phyloP scores from a whole-genome alignment of 2,329 filamentous ascomycete species.

The Botryotinia calthae region DNA sequence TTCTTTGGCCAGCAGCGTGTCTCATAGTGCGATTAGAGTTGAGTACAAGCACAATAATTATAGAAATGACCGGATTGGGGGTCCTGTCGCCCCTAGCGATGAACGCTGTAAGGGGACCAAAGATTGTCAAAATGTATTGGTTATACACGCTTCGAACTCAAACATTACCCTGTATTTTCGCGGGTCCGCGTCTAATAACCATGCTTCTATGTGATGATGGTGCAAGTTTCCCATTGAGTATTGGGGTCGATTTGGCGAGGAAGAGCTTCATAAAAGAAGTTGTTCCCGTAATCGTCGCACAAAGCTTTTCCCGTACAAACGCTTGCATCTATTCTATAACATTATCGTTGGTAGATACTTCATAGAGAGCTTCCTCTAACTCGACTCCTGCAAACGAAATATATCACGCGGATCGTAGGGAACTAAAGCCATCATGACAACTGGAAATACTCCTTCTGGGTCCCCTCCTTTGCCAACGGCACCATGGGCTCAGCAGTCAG shows the following conservation, averaged over 20 bases:
- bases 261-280: constrained; percentile 1
- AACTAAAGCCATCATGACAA: background rate
- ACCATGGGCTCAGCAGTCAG: background rate
- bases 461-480: background rate
- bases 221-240: background rate
- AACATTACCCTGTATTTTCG: background rate
- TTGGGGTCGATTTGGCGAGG: background rate
- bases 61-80: background rate
- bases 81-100: constrained; percentile 3
- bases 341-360: background rate
- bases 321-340: background rate
- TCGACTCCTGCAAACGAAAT: background rate
- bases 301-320: background rate
- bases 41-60: background rate
- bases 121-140: background rate
- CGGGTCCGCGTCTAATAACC: background rate
- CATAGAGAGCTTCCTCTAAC: background rate
- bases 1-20: background rate
- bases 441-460: background rate
- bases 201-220: background rate
- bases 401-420: background rate
- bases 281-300: background rate
- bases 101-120: background rate
- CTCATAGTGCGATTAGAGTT: background rate
- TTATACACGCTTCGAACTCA: background rate